Conservation (phyloP, 441 rosid genomes). For the Adansonia gregorii region DNA sequence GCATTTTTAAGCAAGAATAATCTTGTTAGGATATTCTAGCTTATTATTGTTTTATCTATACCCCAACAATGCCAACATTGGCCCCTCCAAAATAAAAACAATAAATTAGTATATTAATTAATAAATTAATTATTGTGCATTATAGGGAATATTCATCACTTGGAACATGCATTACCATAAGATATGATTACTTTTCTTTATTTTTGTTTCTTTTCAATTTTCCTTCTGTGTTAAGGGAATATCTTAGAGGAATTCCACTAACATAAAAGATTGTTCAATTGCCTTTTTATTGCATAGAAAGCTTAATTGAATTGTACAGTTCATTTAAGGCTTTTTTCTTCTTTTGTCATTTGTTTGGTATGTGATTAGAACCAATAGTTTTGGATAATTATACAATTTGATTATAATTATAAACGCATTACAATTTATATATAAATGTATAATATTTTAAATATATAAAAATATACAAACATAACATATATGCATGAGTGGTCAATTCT, state of each 20-base stretch:
- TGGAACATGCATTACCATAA: constrained; percentile 17
- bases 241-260: neutral
- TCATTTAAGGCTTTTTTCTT: neutral
- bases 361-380: no score
- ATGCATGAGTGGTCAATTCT: neutral
- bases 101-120: neutral
- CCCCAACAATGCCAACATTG: constrained; percentile 12
- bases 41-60: neutral
- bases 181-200: constrained; percentile 12
- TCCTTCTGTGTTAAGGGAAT: constrained; percentile 12
- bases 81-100: neutral
- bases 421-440: neutral
- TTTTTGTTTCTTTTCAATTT: neutral
- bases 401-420: no score
- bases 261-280: neutral
- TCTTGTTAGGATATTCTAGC: neutral
- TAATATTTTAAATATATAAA: neutral
- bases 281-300: neutral
- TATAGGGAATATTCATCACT: constrained; percentile 18
- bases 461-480: neutral
- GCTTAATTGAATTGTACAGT: neutral
- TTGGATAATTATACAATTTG: no score
- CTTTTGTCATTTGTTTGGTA: neutral
- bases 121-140: neutral
- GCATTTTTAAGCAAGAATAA: neutral